Percentiles rank a stretch among this genome's conserved stretches.
These are phyloP conservation scores for Penicillium expansum DNA, from an alignment of 2,329 filamentous ascomycete species.

Conservation along the genomic window DNA sequence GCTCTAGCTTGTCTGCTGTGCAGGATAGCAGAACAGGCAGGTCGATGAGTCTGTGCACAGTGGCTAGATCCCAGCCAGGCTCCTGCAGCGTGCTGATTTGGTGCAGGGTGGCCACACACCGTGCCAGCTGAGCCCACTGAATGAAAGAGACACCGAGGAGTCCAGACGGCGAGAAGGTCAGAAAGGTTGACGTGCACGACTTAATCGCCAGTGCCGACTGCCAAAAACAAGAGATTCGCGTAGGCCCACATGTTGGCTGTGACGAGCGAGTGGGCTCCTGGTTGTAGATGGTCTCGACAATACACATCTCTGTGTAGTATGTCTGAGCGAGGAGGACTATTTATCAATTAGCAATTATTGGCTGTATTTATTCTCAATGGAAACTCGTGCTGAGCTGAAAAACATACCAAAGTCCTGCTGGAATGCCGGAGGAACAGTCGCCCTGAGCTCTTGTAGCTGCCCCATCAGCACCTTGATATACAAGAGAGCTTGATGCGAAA, in stretches of 20 bases:
- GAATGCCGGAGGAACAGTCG: not conserved
- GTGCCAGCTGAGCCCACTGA: not conserved
- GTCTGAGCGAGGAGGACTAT: not conserved
- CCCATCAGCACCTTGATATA: not conserved
- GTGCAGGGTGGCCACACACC: not conserved
- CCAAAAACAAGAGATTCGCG: not conserved
- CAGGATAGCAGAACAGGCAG: not conserved
- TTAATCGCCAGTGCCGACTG: not conserved
- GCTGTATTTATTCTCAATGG: not conserved
- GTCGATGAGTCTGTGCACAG: not conserved
- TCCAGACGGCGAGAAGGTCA: not conserved
- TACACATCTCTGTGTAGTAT: not conserved
- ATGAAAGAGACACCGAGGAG: not conserved
- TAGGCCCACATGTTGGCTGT: not conserved
- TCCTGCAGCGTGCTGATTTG: not conserved
- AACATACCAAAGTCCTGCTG: not conserved
- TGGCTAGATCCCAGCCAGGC: not conserved
- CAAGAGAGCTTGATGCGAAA: not conserved
- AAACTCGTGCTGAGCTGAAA: not conserved
- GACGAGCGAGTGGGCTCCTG: not conserved
- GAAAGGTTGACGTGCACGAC: not conserved
- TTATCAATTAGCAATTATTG: not conserved
- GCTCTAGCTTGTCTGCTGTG: not conserved
- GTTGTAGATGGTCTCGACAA: not conserved
- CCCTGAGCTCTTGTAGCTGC: not conserved